A percentile compares a stretch with the other conserved stretches of the same genome.
Evolutionary conservation across 2,329 filamentous ascomycete genomes (phyloP).

Genomic region (Tetracladium maxilliforme): DNA sequence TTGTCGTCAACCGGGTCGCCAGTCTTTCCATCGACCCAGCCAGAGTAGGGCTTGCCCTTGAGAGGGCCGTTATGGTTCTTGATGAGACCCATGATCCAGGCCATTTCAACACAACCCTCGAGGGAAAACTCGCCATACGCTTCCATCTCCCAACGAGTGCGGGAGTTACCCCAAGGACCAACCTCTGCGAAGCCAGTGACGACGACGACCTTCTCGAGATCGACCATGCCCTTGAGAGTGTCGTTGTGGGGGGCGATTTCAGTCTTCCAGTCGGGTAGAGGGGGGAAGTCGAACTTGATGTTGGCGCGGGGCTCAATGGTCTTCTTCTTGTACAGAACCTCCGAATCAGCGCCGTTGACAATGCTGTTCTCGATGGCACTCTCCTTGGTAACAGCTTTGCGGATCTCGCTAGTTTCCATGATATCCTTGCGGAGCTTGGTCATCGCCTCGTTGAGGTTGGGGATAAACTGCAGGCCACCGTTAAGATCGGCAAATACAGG

Average conservation of each 20-base stretch:
- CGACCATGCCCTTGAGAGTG: constrained; percentile 91
- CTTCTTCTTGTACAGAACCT: constrained; percentile 89
- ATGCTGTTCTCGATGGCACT: constrained; percentile 94
- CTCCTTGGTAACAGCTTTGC: constrained; percentile 88
- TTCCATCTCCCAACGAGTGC: constrained; percentile 99
- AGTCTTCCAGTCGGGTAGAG: constrained; percentile 77
- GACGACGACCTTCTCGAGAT: constrained; percentile 94
- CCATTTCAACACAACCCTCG: constrained; percentile 97
- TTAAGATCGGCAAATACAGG: constrained; percentile 96
- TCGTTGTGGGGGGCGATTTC: constrained; percentile 82
- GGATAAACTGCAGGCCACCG: constrained; percentile 93
- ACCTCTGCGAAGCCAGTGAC: constrained; percentile 94
- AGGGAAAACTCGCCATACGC: constrained; percentile 92
- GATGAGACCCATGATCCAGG: constrained; percentile 99
- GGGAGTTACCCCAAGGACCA: constrained; percentile 95
- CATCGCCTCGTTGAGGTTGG: constrained; percentile 89
- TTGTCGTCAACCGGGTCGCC: constrained; percentile 95
- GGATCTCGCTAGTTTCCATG: constrained; percentile 87
- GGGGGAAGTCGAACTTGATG: constrained; percentile 93
- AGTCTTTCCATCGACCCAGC: constrained; percentile 91
- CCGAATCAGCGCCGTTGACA: constrained; percentile 85
- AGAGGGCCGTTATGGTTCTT: constrained; percentile 95
- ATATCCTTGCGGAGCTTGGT: constrained; percentile 86
- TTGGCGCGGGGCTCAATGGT: constrained; percentile 88
- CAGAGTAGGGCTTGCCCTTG: constrained; percentile 92